phyloP scores from a whole-genome alignment of 768 basidiomycete genomes.

The Boletus sp. region DNA sequence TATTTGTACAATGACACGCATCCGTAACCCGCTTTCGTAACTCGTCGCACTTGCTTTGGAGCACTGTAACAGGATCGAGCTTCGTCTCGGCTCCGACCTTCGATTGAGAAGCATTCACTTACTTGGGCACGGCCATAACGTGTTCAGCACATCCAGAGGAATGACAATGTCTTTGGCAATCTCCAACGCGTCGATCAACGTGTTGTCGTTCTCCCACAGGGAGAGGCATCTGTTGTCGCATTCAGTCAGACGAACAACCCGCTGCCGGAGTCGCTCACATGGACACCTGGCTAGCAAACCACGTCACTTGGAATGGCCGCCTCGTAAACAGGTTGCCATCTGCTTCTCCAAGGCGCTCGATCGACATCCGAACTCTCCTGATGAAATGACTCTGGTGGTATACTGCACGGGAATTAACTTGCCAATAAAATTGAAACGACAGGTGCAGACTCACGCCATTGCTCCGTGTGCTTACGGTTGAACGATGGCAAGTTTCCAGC shows the following conservation, averaged over 20 bases:
- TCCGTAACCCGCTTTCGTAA: constrained; percentile 48
- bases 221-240: constrained; percentile 49
- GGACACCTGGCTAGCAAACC: constrained; percentile 67
- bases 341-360: constrained; percentile 48
- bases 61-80: constrained; percentile 32
- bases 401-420: constrained; percentile 38
- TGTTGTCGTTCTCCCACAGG: constrained; percentile 61
- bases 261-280: constrained; percentile 40
- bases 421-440: background rate
- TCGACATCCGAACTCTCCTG: constrained; percentile 52
- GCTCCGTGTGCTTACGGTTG: constrained; percentile 68
- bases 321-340: constrained; percentile 58
- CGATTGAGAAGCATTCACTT: constrained; percentile 18
- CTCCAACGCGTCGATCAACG: constrained; percentile 55
- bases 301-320: constrained; percentile 66
- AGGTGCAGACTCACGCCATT: constrained; percentile 62
- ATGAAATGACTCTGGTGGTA: constrained; percentile 66
- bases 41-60: constrained; percentile 46
- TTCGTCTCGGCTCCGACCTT: constrained; percentile 10
- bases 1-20: constrained; percentile 43
- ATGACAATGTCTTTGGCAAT: constrained; percentile 63
- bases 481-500: constrained; percentile 49
- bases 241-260: background rate
- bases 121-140: constrained; percentile 63
- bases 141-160: constrained; percentile 64